Conservation (phyloP, 805 yeast genomes). For the Saccharomycopsis amapae region DNA sequence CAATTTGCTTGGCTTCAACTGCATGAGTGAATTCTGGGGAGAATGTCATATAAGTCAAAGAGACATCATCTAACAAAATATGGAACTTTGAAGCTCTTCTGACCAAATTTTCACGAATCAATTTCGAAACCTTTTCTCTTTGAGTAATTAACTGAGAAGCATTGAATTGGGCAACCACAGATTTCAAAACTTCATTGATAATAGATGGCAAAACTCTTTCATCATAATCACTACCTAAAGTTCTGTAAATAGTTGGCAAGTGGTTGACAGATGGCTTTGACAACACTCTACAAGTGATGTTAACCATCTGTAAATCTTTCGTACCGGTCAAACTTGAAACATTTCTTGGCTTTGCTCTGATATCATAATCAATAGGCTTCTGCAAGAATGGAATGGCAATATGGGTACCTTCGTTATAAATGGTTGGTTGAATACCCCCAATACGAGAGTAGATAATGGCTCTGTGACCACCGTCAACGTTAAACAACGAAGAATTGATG, state of each 20-base stretch:
- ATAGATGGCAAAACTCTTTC: slow-evolving; percentile 97
- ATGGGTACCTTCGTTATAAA: slow-evolving; percentile 93
- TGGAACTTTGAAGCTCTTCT: slow-evolving; percentile 90
- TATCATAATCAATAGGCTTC: slow-evolving; percentile 87
- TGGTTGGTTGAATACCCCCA: slow-evolving; percentile 73
- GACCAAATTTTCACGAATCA: slow-evolving; percentile 84
- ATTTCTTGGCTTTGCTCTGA: slow-evolving; percentile 94
- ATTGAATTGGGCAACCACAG: slow-evolving; percentile 97
- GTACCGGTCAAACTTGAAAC: slow-evolving; percentile 96
- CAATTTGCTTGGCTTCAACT: slow-evolving; percentile 97
- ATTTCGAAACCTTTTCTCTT: slow-evolving; percentile 89
- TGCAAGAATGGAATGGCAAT: slow-evolving; percentile 91
- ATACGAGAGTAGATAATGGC: slow-evolving; percentile 89
- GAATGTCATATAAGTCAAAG: slow-evolving; percentile 93
- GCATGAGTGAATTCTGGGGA: slow-evolving; percentile 97
- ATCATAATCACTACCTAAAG: slow-evolving; percentile 91
- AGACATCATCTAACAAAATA: slow-evolving; percentile 87
- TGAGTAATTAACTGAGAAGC: slow-evolving; percentile 98
- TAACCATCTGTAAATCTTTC: slow-evolving; percentile 97
- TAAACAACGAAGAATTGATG: slow-evolving; percentile 54
- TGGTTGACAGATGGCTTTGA: slow-evolving; percentile 77
- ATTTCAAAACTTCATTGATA: slow-evolving; percentile 92
- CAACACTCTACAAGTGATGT: slow-evolving; percentile 96
- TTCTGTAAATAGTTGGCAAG: slow-evolving; percentile 81
- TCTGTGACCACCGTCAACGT: slow-evolving; percentile 98